Conservation (phyloP, 805 yeast genomes). For the Saturnispora gosingensis region DNA sequence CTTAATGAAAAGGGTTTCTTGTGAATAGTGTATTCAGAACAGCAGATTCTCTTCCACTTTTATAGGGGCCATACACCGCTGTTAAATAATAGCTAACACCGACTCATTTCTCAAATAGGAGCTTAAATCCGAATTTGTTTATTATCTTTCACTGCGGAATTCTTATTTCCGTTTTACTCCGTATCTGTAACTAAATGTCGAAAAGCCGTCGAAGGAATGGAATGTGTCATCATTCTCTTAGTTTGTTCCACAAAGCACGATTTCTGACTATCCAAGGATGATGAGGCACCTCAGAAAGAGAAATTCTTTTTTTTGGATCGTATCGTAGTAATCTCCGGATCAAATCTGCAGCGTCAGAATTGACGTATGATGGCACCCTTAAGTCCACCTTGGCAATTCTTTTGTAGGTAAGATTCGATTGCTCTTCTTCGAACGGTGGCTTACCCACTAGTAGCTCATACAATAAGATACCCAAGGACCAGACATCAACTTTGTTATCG, state of each 20-base stretch:
- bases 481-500: conserved; percentile 70
- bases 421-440: conserved; percentile 87
- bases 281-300: conserved; percentile 47
- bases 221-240: not conserved
- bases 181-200: not conserved
- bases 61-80: not conserved
- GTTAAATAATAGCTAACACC: not conserved
- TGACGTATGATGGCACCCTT: conserved; percentile 59
- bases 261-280: conserved; percentile 84
- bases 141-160: not conserved
- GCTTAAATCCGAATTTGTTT: not conserved
- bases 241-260: conserved; percentile 44
- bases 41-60: not conserved
- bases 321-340: conserved; percentile 54
- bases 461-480: conserved; percentile 86
- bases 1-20: not conserved
- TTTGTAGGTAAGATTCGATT: conserved; percentile 68
- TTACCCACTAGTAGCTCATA: conserved; percentile 81
- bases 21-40: too few relatives aligned
- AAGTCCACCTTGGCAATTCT: conserved; percentile 73
- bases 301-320: conserved; percentile 58
- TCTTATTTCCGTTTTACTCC: not conserved
- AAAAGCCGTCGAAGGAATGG: not conserved
- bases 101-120: too few relatives aligned
- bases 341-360: conserved; percentile 68